phyloP scores from a whole-genome alignment of 768 basidiomycete species.

The Rhodosporidiobolus odoratus region DNA sequence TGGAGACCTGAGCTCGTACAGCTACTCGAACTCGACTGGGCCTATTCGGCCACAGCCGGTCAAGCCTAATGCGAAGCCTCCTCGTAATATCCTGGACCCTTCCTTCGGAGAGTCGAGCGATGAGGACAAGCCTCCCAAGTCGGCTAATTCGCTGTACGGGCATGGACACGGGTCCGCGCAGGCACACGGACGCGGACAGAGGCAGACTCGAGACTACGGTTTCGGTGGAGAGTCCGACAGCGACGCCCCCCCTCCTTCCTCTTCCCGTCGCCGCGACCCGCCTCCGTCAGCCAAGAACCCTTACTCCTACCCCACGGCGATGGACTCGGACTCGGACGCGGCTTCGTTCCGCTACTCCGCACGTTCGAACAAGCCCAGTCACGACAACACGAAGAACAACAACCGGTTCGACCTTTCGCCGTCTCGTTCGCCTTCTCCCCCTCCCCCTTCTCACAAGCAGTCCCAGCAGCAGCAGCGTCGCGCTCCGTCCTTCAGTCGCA shows the following conservation, averaged over 20 bases:
- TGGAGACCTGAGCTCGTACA: background rate
- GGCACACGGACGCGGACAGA: background rate
- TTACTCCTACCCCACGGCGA: background rate
- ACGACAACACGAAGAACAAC: background rate
- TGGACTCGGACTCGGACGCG: constrained; percentile 8
- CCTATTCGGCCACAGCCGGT: constrained; percentile 17
- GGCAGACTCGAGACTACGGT: too few relatives aligned
- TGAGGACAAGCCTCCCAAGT: constrained; percentile 1
- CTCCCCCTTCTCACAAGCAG: background rate
- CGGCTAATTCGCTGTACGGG: background rate
- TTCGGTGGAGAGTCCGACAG: background rate
- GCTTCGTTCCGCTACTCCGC: background rate
- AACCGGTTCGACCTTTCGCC: background rate
- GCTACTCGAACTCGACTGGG: background rate
- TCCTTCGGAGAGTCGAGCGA: constrained; percentile 16
- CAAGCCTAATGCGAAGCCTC: background rate
- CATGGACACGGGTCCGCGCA: background rate
- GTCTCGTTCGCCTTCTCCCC: too few relatives aligned
- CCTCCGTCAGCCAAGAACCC: background rate
- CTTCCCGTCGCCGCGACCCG: background rate
- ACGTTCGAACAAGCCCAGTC: too few relatives aligned
- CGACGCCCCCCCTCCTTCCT: background rate
- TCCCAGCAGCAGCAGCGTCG: background rate
- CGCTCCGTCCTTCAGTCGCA: constrained; percentile 1
- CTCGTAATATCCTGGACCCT: background rate